Evolutionary conservation across 495 filamentous ascomycete genomes (phyloP), one percentile per base, ranked within the genome.

Genomic region (Hypoxylon lenormandii): DNA sequence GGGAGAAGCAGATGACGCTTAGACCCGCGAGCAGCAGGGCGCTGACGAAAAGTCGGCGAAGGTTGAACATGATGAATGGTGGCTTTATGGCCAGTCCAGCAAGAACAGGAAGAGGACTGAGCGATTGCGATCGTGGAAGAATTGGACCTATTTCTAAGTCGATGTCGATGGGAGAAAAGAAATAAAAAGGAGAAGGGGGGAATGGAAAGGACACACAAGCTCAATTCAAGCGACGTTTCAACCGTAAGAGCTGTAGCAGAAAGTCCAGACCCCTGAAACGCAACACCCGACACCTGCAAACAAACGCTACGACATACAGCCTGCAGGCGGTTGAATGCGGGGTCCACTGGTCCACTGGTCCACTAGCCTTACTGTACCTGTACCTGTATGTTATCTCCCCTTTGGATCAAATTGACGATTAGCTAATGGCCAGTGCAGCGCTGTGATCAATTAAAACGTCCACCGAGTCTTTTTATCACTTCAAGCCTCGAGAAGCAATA

Each of bases 1-100:
- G 87, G 75, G 85, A 85, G 76, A 91, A 88, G 86, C 88, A 89
- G 65, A 91, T 84, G 79, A 89, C 89, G 73, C 83, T 83, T 68
- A 91, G 79, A 49, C 90, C 88, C 60, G 96, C 78, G 69, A 96
- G 85, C 65, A 96, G 80, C 74, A 96, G 81, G 62, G 89, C 81
- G 46, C 91, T 88, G 72, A 94, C 77, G 64, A 86, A 67, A 72
- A 89, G 68, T 54, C 85, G 77, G 76, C 85, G 82, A 49, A 89
- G 52, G 76, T 79, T 85, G 62, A 86, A 83, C 86, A 88, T 88
- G 54, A 45, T 70, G 60, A 66, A 62, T 48, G 12, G 21, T 47
- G 22, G 21, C 57, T 49, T 48, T 36, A 48, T 38, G 6, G 48
- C 61, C 51, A 60, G 28, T 56, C 55, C 51, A 37, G 42, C 15